A percentile compares a stretch with the other conserved stretches of the same genome.
These are phyloP conservation scores for Stentor roeselii DNA, from an alignment of 73 alveolate genomes.

Conservation along the genomic window DNA sequence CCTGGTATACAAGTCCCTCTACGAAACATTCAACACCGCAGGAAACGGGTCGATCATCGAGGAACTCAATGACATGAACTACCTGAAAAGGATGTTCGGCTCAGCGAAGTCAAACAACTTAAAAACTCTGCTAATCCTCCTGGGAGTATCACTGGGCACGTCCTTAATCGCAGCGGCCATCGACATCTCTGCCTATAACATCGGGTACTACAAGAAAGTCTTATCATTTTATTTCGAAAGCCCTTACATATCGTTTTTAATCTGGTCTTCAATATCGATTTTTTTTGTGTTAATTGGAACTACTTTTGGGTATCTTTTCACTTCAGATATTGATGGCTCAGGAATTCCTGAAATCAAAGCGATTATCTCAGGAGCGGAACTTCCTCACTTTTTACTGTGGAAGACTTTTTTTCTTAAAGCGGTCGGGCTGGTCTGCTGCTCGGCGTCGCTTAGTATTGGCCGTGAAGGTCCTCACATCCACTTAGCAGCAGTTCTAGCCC, in stretches of 20 bases:
- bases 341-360: constrained; percentile 96
- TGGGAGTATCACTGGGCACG: neutral
- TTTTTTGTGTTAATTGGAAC: constrained; percentile 68
- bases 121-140: neutral
- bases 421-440: constrained; percentile 74
- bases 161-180: neutral
- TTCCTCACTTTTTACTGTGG: constrained; percentile 66
- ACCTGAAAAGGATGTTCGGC: neutral
- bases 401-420: constrained; percentile 77
- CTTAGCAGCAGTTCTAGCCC: constrained; percentile 78
- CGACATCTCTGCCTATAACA: neutral
- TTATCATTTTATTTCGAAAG: neutral
- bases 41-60: neutral
- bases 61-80: neutral
- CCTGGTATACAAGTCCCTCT: neutral
- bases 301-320: constrained; percentile 70
- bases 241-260: constrained; percentile 10
- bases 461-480: constrained; percentile 94
- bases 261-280: constrained; percentile 57
- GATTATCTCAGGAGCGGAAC: constrained; percentile 80
- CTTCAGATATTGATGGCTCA: constrained; percentile 92
- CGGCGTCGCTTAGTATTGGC: constrained; percentile 82
- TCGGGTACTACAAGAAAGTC: neutral
- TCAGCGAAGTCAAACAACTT: neutral
- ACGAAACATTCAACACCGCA: neutral